These are phyloP conservation scores for Punica granatum DNA, from an alignment of 345 rosid genomes.

Conservation along the genomic window DNA sequence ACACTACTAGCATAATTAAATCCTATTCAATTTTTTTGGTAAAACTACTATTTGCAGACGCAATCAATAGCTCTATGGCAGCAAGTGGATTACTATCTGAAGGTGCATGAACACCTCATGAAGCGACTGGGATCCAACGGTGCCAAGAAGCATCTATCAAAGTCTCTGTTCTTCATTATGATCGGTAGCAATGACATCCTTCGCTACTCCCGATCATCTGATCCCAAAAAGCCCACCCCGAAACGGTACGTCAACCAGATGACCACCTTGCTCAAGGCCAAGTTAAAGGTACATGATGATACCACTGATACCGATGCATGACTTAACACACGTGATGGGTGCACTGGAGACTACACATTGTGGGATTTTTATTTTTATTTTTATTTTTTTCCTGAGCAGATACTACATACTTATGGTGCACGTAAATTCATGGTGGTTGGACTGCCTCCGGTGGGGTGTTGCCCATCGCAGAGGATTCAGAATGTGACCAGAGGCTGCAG, in stretches of 20 bases:
- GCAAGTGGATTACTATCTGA: conserved; percentile 44
- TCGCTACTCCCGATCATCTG: conserved; percentile 33
- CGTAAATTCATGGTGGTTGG: conserved; percentile 49
- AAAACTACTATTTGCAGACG: conserved; percentile 43
- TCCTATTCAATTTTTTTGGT: background rate
- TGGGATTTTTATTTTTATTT: background rate
- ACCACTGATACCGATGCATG: background rate
- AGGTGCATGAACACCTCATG: conserved; percentile 20
- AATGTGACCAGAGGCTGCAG: conserved; percentile 33
- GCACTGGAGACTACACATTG: background rate
- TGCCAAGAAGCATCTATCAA: conserved; percentile 29
- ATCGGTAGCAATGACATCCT: conserved; percentile 70
- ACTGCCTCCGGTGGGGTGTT: conserved; percentile 44
- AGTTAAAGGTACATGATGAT: conserved; percentile 46
- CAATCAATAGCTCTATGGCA: conserved; percentile 38
- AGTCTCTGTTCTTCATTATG: conserved; percentile 40
- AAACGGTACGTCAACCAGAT: conserved; percentile 34
- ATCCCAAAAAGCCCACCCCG: conserved; percentile 26
- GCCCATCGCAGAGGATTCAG: conserved; percentile 37
- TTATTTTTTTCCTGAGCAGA: conserved; percentile 17
- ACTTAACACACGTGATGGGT: background rate
- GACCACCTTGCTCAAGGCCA: conserved; percentile 40
- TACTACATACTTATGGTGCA: conserved; percentile 32
- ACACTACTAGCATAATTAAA: conserved; percentile 17
- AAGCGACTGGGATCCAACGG: conserved; percentile 19